A percentile compares a stretch with the other conserved stretches of the same genome.
Conservation (phyloP, 768 basidiomycete species). For the Boletus subcaerulescens region DNA sequence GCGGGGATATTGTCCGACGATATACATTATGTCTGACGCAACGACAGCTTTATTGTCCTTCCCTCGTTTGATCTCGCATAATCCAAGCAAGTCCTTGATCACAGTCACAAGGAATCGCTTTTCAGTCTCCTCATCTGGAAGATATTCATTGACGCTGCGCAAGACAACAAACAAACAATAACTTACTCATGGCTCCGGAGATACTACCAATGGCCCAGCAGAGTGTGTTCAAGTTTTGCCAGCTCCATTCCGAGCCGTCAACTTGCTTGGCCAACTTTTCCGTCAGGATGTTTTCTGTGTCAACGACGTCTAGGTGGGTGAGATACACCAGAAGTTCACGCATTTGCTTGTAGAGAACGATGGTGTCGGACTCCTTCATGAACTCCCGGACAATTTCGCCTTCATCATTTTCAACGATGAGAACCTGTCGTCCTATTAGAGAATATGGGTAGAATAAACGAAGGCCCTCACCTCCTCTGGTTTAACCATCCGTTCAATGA, state of each 20-base stretch:
- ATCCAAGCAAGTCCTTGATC: slow-evolving; percentile 96
- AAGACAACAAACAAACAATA: background rate
- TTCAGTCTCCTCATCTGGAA: slow-evolving; percentile 93
- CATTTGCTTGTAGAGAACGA: slow-evolving; percentile 98
- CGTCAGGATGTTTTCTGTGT: slow-evolving; percentile 96
- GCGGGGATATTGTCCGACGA: slow-evolving; percentile 98
- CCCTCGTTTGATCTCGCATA: slow-evolving; percentile 97
- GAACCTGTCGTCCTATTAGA: slow-evolving; percentile 53
- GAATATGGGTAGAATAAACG: background rate
- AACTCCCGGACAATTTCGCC: slow-evolving; percentile 99
- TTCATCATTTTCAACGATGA: slow-evolving; percentile 99
- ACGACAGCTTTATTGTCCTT: slow-evolving; percentile 99
- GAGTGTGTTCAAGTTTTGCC: slow-evolving; percentile 97
- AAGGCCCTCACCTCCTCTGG: slow-evolving; percentile 81
- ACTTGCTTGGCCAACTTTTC: slow-evolving; percentile 98
- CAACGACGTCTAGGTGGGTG: slow-evolving; percentile 92
- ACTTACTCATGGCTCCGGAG: slow-evolving; percentile 97
- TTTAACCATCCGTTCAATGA: slow-evolving; percentile 99
- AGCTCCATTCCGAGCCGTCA: slow-evolving; percentile 97
- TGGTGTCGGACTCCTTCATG: slow-evolving; percentile 98
- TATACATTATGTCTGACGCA: slow-evolving; percentile 96
- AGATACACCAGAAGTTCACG: slow-evolving; percentile 96
- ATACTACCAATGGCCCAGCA: slow-evolving; percentile 99
- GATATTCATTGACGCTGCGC: background rate
- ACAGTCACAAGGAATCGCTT: slow-evolving; percentile 98